phyloP scores from a whole-genome alignment of 2,329 filamentous ascomycete genomes.

The Annulohypoxylon truncatum region DNA sequence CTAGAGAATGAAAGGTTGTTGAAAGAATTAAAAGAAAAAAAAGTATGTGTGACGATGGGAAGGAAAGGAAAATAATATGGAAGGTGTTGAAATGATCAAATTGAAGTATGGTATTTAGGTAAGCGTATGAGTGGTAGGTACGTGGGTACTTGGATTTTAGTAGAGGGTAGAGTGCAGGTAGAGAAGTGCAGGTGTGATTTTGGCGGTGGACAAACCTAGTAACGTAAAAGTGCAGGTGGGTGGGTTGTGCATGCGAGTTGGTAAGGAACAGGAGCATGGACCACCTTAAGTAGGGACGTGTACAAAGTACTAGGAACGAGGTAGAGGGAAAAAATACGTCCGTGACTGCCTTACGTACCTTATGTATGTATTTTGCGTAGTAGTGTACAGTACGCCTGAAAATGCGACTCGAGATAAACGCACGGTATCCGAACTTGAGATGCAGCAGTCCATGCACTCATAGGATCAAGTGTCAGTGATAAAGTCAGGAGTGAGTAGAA shows the following conservation, averaged over 20 bases:
- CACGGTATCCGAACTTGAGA: constrained; percentile 3
- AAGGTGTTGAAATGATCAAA: constrained; percentile 40
- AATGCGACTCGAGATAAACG: not conserved
- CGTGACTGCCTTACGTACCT: constrained; percentile 2
- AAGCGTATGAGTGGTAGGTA: constrained; percentile 23
- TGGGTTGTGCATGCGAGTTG: constrained; percentile 30
- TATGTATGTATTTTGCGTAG: not conserved
- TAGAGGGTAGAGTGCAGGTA: not conserved
- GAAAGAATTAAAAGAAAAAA: constrained; percentile 30
- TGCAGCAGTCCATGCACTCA: constrained; percentile 3
- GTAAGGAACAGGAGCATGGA: constrained; percentile 29
- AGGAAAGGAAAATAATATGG: constrained; percentile 29
- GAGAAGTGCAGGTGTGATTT: constrained; percentile 8
- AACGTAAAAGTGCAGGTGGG: constrained; percentile 1
- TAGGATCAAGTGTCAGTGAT: not conserved
- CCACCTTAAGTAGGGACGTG: constrained; percentile 7
- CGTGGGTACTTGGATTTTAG: constrained; percentile 8
- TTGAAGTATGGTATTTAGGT: constrained; percentile 36
- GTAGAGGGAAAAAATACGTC: not conserved
- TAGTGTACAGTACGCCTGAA: not conserved
- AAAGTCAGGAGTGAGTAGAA: not conserved
- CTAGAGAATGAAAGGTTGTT: constrained; percentile 5
- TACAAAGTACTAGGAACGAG: not conserved
- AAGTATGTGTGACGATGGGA: constrained; percentile 32
- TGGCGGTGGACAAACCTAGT: constrained; percentile 30